Evolutionary conservation across 371 early-diverging fungal species (phyloP), one percentile per base, ranked within the genome.

Genomic region (Rhizomucor miehei): DNA sequence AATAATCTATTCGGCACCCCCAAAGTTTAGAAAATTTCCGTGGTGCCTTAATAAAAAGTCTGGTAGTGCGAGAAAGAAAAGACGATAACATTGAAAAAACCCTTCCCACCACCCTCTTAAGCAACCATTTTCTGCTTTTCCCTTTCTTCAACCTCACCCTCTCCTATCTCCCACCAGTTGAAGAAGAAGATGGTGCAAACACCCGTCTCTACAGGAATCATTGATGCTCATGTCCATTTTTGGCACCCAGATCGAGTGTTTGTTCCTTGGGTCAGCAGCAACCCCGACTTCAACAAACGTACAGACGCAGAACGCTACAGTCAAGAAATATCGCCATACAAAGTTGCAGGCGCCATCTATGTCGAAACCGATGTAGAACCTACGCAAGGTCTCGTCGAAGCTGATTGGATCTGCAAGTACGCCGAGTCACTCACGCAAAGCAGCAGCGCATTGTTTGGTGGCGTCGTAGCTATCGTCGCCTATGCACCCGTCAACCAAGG

Each of bases 401-500:
- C 72, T 3, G 66, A 65, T 8, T 73, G 74, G 74, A 69, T 77
- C 25, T 40, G 48, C 8, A 44, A 54, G 10, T 71, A 73, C 51
- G 67, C 66, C 20, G 54, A 63, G 35, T 24, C 62, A 12, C 17
- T 65, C n/a, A 8, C 13, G 44, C 10, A 49, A 13, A 19, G 36
- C 48, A 38, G 11, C 38, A 16, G 56, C 25, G 23, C 17, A 13
- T 47, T 19, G 6, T 73, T 71, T 66, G 72, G 71, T 9, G 72
- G 72, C 12, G 67, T 77, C 47, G 54, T 48, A 16, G 77, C 61
- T 19, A 63, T 77, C 16, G 77, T 77, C 1, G 71, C 66, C n/a
- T 71, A 65, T 53, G 74, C 72, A 38, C 77, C 77, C 20, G 66
- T 77, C 13, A 57, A 69, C 23, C 69, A 71, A 47, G 77, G 77